phyloP scores from a whole-genome alignment of 768 basidiomycete genomes.

The Podaxis carcinomalis region DNA sequence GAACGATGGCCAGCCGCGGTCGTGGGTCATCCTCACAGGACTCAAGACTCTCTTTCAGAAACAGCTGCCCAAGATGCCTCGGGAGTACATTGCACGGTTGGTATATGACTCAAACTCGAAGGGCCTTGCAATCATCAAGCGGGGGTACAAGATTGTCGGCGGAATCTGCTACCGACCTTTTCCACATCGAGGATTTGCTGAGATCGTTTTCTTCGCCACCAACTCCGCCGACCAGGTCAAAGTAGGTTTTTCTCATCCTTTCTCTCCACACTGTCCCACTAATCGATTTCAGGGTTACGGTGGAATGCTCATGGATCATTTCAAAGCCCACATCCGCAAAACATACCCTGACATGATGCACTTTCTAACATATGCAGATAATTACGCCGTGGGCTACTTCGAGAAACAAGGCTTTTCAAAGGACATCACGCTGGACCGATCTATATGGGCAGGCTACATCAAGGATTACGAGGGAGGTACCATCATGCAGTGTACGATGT shows the following conservation, averaged over 20 bases:
- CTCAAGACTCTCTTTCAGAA: slow-evolving; percentile 96
- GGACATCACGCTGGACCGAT: slow-evolving; percentile 88
- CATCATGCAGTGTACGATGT: slow-evolving; percentile 97
- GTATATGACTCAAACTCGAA: slow-evolving; percentile 94
- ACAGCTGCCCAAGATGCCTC: slow-evolving; percentile 97
- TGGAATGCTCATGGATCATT: slow-evolving; percentile 97
- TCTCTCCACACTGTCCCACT: not conserved
- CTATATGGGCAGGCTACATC: slow-evolving; percentile 98
- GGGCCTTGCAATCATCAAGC: slow-evolving; percentile 89
- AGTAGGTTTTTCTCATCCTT: slow-evolving; percentile 38
- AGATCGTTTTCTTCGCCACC: slow-evolving; percentile 98
- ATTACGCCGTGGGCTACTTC: slow-evolving; percentile 98
- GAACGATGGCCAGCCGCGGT: slow-evolving; percentile 74
- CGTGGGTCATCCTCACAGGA: slow-evolving; percentile 85
- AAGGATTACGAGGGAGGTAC: slow-evolving; percentile 99
- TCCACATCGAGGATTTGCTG: slow-evolving; percentile 90
- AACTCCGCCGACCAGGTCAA: slow-evolving; percentile 97
- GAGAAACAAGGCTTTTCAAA: slow-evolving; percentile 99
- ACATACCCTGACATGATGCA: slow-evolving; percentile 87
- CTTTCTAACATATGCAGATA: slow-evolving; percentile 98
- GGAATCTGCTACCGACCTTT: slow-evolving; percentile 98
- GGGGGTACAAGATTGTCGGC: slow-evolving; percentile 92
- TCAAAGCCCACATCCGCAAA: slow-evolving; percentile 86
- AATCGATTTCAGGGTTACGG: slow-evolving; percentile 76
- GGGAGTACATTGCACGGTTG: slow-evolving; percentile 95